These are phyloP conservation scores for Physcia stellaris DNA, from an alignment of 495 filamentous ascomycete species.

Conservation along the genomic window DNA sequence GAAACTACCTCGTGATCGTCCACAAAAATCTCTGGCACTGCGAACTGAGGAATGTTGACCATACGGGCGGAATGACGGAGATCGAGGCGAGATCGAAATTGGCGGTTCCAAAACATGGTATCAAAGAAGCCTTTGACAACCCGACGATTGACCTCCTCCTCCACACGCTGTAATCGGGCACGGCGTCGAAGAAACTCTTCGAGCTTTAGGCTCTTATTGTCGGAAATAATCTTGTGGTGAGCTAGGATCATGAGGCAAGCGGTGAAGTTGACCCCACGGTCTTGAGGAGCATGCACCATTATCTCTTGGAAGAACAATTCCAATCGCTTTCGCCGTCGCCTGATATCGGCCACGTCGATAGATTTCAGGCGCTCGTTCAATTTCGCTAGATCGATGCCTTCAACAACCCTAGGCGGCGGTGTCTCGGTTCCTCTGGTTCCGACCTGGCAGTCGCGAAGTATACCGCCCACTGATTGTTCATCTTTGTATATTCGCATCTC, in stretches of 20 bases:
- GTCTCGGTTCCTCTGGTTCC: constrained; percentile 31
- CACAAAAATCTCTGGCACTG: constrained; percentile 81
- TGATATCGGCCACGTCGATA: constrained; percentile 65
- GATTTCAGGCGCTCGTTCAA: constrained; percentile 59
- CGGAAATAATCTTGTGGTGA: constrained; percentile 97
- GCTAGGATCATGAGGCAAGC: constrained; percentile 92
- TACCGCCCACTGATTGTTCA: constrained; percentile 68
- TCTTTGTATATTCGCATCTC: constrained; percentile 94
- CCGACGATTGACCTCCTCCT: constrained; percentile 82
- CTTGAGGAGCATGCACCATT: constrained; percentile 79
- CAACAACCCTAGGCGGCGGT: constrained; percentile 36
- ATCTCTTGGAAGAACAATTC: constrained; percentile 95
- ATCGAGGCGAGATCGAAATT: constrained; percentile 61
- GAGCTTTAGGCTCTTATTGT: constrained; percentile 85
- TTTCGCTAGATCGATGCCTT: constrained; percentile 64
- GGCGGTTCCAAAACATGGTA: constrained; percentile 77
- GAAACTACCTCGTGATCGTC: constrained; percentile 47
- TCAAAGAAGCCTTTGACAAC: constrained; percentile 92
- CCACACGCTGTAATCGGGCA: constrained; percentile 82
- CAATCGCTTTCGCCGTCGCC: constrained; percentile 57
- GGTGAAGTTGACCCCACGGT: constrained; percentile 83
- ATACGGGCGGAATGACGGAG: constrained; percentile 57
- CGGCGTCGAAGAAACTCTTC: constrained; percentile 92
- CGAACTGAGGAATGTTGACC: constrained; percentile 63
- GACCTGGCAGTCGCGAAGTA: constrained; percentile 67